Percentiles rank a stretch among this genome's conserved stretches.
Evolutionary conservation across 352 stramenopile species (phyloP).

Genomic region (Thraustochytrium striatum): DNA sequence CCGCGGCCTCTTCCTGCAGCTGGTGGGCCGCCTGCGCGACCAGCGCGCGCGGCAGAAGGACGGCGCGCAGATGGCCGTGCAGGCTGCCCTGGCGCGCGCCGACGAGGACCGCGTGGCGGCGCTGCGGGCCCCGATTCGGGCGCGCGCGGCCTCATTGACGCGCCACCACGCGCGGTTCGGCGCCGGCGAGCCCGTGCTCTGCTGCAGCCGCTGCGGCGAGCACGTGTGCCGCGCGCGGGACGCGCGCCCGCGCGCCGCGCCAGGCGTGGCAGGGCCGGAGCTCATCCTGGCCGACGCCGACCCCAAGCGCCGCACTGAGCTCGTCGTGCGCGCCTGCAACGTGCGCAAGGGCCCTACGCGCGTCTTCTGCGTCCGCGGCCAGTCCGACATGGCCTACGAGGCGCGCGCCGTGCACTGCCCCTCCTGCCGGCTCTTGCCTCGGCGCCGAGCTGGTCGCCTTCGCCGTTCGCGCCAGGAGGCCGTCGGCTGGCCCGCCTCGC

Average conservation of each 20-base stretch:
- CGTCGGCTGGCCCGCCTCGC: not conserved
- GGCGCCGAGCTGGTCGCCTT: too few relatives aligned
- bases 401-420: not conserved
- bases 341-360: not conserved
- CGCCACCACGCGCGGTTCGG: too few relatives aligned
- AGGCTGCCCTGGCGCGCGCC: too few relatives aligned
- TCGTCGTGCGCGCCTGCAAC: not conserved
- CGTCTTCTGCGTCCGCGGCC: not conserved
- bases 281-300: not conserved
- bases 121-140: too few relatives aligned
- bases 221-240: constrained; percentile 3
- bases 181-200: too few relatives aligned
- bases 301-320: not conserved
- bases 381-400: constrained; percentile 18
- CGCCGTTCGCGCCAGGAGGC: too few relatives aligned
- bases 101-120: too few relatives aligned
- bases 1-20: too few relatives aligned
- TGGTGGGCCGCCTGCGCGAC: too few relatives aligned
- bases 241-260: not conserved
- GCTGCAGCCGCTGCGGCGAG: not conserved
- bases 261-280: not conserved
- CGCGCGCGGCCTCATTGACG: too few relatives aligned
- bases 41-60: too few relatives aligned
- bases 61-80: too few relatives aligned
- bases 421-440: not conserved